Conservation (phyloP, 192 early-diverging fungal genomes). For the Coemansia sp. region DNA sequence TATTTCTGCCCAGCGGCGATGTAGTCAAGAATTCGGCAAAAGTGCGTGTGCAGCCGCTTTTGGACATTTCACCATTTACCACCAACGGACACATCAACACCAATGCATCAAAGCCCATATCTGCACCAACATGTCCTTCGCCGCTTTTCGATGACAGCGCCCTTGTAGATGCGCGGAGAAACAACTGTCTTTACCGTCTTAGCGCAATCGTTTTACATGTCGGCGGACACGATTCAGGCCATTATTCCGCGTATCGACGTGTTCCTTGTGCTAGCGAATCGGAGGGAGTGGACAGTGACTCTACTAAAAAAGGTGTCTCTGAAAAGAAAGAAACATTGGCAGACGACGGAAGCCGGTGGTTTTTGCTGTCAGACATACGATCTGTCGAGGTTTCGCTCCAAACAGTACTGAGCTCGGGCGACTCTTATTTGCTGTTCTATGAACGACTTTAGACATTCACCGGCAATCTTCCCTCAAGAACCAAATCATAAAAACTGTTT, state of each 20-base stretch:
- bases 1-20: conserved; percentile 69
- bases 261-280: conserved; percentile 17
- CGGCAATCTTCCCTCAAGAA: too few species aligned
- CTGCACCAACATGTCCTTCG: conserved; percentile 13
- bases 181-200: conserved; percentile 65
- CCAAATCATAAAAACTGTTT: too few species aligned
- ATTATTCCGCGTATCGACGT: conserved; percentile 85
- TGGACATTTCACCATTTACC: conserved; percentile 78
- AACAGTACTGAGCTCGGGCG: conserved; percentile 41
- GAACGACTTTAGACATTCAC: conserved; percentile 26
- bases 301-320: not conserved
- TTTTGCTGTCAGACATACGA: conserved; percentile 63
- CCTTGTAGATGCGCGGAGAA: conserved; percentile 17
- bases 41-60: conserved; percentile 66
- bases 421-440: conserved; percentile 57
- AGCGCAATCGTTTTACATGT: conserved; percentile 80
- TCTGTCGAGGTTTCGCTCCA: conserved; percentile 49
- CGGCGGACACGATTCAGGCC: conserved; percentile 85
- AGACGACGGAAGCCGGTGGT: conserved; percentile 53
- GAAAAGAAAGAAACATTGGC: not conserved
- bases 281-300: not conserved
- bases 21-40: conserved; percentile 76
- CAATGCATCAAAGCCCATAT: conserved; percentile 56
- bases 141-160: not conserved
- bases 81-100: conserved; percentile 65